Percentiles rank a stretch among this genome's conserved stretches.
phyloP scores from a whole-genome alignment of 2,329 filamentous ascomycete species.

The Cladobotryum protrusum region DNA sequence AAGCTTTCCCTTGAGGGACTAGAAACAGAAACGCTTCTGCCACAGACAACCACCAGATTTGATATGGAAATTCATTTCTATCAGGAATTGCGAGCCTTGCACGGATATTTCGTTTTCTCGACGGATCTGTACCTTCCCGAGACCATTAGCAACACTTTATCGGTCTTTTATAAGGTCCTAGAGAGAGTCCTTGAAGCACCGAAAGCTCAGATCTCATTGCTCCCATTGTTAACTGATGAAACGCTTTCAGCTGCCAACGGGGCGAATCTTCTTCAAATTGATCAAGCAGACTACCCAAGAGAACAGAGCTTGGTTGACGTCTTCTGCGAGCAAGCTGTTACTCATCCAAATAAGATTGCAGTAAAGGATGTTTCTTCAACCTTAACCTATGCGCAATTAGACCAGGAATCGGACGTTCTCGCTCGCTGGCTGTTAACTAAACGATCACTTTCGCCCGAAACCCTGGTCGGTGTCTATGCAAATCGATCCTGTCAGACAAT shows the following conservation, averaged over 20 bases:
- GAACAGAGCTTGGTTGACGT: conserved; percentile 18
- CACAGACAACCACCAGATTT: conserved; percentile 8
- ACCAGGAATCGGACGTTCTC: conserved; percentile 14
- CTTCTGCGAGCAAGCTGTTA: conserved; percentile 16
- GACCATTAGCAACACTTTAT: conserved; percentile 15
- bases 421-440: neutral
- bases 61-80: conserved; percentile 20
- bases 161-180: conserved; percentile 14
- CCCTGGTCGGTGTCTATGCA: conserved; percentile 15
- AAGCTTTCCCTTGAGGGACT: conserved; percentile 11
- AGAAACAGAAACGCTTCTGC: conserved; percentile 2
- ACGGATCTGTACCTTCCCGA: conserved; percentile 14
- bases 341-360: conserved; percentile 9
- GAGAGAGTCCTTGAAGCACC: conserved; percentile 10
- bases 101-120: conserved; percentile 12
- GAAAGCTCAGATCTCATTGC: neutral
- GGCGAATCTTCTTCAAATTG: neutral
- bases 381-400: conserved; percentile 20
- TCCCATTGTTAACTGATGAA: neutral
- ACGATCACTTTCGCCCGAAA: conserved; percentile 11
- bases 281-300: conserved; percentile 10
- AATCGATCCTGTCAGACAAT: conserved; percentile 20
- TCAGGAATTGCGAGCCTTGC: conserved; percentile 8
- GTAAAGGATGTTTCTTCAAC: conserved; percentile 13
- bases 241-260: neutral